A percentile compares a stretch with the other conserved stretches of the same genome.
Conservation (phyloP, 2,329 filamentous ascomycete species). For the Diaporthe vaccinii region DNA sequence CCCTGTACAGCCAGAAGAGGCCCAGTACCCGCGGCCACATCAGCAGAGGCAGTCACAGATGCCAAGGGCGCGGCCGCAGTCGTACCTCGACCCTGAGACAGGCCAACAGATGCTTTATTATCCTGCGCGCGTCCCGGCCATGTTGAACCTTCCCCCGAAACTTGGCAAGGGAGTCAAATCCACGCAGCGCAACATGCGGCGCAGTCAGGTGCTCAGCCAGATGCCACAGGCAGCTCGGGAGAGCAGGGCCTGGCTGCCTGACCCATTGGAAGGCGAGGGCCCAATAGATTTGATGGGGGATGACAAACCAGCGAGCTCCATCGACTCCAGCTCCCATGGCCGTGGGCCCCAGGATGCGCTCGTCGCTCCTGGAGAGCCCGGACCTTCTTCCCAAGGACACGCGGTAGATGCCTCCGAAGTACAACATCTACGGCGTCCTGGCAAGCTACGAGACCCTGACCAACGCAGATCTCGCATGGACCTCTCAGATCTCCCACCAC, state of each 20-base stretch:
- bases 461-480: constrained; percentile 56
- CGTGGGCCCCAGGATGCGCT: constrained; percentile 38
- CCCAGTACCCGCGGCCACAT: constrained; percentile 42
- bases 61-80: constrained; percentile 60
- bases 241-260: constrained; percentile 61
- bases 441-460: constrained; percentile 48
- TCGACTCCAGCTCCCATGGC: constrained; percentile 26
- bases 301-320: constrained; percentile 13
- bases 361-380: constrained; percentile 24
- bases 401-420: constrained; percentile 37
- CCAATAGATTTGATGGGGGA: constrained; percentile 40
- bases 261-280: constrained; percentile 57
- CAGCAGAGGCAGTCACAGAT: constrained; percentile 43
- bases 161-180: constrained; percentile 81
- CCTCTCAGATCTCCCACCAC: constrained; percentile 77
- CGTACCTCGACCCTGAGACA: constrained; percentile 73
- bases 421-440: constrained; percentile 48
- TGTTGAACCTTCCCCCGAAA: constrained; percentile 92
- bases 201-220: constrained; percentile 78
- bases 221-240: constrained; percentile 61
- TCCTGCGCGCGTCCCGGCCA: constrained; percentile 91
- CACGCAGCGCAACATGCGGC: constrained; percentile 73
- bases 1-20: constrained; percentile 37
- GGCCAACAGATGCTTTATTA: constrained; percentile 93
- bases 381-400: constrained; percentile 40